Conservation (phyloP, 2,329 filamentous ascomycete genomes). For the Trichoderma polysporum region DNA sequence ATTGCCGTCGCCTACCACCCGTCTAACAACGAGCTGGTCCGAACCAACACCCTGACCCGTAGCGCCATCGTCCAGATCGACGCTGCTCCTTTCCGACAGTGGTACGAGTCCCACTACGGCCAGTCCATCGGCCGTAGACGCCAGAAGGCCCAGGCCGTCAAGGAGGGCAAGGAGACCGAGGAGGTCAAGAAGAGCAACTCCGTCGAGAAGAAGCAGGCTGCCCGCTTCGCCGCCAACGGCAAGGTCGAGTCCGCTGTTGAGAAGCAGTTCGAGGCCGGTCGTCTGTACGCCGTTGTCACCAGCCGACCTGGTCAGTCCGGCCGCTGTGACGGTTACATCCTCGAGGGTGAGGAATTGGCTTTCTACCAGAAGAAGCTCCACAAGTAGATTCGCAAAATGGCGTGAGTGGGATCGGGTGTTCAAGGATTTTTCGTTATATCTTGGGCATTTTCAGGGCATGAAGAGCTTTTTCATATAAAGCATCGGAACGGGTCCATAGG, state of each 20-base stretch:
- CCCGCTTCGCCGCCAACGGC: conserved; percentile 75
- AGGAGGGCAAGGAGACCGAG: conserved; percentile 62
- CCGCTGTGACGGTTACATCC: conserved; percentile 93
- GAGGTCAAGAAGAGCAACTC: conserved; percentile 90
- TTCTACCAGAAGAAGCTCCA: conserved; percentile 99
- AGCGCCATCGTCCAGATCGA: conserved; percentile 98
- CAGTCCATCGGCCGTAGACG: conserved; percentile 83
- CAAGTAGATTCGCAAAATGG: conserved; percentile 65
- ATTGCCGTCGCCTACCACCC: conserved; percentile 98
- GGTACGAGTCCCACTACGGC: conserved; percentile 99
- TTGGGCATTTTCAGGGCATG: conserved; percentile 36
- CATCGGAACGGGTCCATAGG: conserved; percentile 41
- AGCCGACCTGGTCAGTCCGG: conserved; percentile 96
- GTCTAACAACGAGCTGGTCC: conserved; percentile 99
- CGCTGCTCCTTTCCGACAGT: conserved; percentile 98
- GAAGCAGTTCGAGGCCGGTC: conserved; percentile 99
- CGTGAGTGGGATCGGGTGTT: conserved; percentile 37
- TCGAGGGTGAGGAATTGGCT: conserved; percentile 98
- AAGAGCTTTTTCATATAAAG: conserved; percentile 39
- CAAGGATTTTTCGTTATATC: conserved; percentile 38
- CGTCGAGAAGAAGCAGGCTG: conserved; percentile 95
- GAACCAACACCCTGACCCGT: conserved; percentile 99
- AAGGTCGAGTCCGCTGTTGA: conserved; percentile 93
- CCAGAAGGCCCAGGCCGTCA: conserved; percentile 71
- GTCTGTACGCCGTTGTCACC: conserved; percentile 89